A percentile compares a stretch with the other conserved stretches of the same genome.
These are phyloP conservation scores for Physcia stellaris DNA, from an alignment of 495 filamentous ascomycete genomes.

Conservation along the genomic window DNA sequence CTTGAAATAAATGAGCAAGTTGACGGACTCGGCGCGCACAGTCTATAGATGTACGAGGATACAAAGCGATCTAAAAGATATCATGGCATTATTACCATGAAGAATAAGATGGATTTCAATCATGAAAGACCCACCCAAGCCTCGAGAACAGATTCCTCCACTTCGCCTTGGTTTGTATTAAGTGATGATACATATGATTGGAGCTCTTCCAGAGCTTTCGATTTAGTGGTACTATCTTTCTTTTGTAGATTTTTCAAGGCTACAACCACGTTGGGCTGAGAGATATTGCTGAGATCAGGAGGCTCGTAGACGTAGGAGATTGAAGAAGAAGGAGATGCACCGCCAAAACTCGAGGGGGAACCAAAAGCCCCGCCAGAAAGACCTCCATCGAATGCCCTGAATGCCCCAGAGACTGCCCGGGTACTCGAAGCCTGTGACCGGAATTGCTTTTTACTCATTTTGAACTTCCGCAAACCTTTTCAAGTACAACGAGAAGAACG, in stretches of 20 bases:
- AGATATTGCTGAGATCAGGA: slow-evolving; percentile 65
- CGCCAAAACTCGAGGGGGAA: slow-evolving; percentile 27
- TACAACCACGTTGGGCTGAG: slow-evolving; percentile 67
- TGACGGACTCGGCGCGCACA: slow-evolving; percentile 77
- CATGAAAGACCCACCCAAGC: slow-evolving; percentile 61
- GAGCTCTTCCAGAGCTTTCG: slow-evolving; percentile 85
- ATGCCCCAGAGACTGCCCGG: slow-evolving; percentile 40
- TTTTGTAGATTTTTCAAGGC: slow-evolving; percentile 85
- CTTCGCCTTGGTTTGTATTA: slow-evolving; percentile 32
- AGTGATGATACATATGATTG: slow-evolving; percentile 42
- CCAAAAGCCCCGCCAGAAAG: slow-evolving; percentile 31
- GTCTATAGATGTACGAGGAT: slow-evolving; percentile 79
- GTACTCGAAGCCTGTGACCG: slow-evolving; percentile 63
- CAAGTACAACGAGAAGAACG: no score
- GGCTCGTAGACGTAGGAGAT: slow-evolving; percentile 80
- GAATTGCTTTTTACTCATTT: slow-evolving; percentile 55
- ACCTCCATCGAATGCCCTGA: slow-evolving; percentile 19
- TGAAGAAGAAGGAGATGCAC: slow-evolving; percentile 34
- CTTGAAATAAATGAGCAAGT: slow-evolving; percentile 61
- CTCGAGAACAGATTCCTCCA: slow-evolving; percentile 65
- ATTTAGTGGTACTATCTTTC: slow-evolving; percentile 82
- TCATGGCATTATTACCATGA: slow-evolving; percentile 20
- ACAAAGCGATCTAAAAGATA: slow-evolving; percentile 57
- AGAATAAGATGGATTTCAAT: background rate
- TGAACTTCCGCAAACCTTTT: no score